These are phyloP conservation scores for Eimeria brunetti DNA, from an alignment of 169 alveolate species.

Conservation along the genomic window DNA sequence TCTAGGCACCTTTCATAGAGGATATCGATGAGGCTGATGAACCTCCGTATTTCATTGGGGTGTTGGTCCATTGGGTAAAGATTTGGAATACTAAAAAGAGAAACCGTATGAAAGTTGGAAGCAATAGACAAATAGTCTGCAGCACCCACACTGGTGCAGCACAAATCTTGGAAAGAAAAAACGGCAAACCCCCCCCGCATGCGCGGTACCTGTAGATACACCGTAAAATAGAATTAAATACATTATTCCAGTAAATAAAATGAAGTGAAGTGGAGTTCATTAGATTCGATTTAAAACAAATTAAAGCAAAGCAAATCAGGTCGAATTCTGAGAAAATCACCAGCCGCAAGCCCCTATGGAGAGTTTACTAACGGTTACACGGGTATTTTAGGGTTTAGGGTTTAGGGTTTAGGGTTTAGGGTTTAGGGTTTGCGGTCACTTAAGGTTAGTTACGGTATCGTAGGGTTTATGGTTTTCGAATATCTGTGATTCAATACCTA, in stretches of 20 bases:
- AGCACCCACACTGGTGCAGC: slow-evolving; percentile 60
- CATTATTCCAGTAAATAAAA: not conserved
- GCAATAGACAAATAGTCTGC: slow-evolving; percentile 68
- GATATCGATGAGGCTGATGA: slow-evolving; percentile 76
- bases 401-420: too few species aligned
- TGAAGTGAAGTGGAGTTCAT: not conserved
- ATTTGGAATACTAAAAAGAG: slow-evolving; percentile 21
- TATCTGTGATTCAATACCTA: too few species aligned
- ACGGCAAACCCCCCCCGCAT: slow-evolving; percentile 33
- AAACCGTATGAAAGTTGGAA: slow-evolving; percentile 41
- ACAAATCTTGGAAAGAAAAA: slow-evolving; percentile 49
- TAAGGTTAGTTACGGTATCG: too few species aligned
- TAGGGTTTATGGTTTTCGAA: slow-evolving; percentile 6
- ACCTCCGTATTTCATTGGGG: slow-evolving; percentile 75
- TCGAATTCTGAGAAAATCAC: not conserved
- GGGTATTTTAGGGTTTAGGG: not conserved
- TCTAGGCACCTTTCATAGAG: slow-evolving; percentile 60
- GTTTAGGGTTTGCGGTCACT: not conserved
- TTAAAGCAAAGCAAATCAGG: not conserved
- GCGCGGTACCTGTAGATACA: slow-evolving; percentile 40
- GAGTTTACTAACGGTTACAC: not conserved
- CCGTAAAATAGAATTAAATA: not conserved
- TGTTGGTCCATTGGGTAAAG: slow-evolving; percentile 18
- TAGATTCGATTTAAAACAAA: not conserved
- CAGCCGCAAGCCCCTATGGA: not conserved